Evolutionary conservation across 192 early-diverging fungal species (phyloP), one percentile per base, ranked within the genome.

Genomic region (Dimargaris cristalligena): DNA sequence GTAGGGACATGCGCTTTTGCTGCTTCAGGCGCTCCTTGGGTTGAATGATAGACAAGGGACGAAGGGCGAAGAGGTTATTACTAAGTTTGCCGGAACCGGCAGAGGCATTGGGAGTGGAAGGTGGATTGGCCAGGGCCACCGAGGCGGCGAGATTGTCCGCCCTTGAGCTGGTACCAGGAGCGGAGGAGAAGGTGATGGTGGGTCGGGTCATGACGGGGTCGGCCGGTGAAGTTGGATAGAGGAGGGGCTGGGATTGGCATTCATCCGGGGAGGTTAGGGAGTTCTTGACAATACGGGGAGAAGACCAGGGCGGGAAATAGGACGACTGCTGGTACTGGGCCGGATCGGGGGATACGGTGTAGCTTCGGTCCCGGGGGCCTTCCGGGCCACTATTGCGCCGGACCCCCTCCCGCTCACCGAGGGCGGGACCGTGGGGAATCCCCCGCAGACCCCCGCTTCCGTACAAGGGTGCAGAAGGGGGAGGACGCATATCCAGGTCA

Each of bases 1-100:
- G 55, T 10, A 57, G 34, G 9, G 55, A 57, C 55, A 57, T 57
- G 34, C 55, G 55, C 34, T 57, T 57, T n/a, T 57, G 55, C 35
- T 57, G 55, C 35, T 34, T 31, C 14, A 57, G 23, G 0, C 34
- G 55, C 55, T 57, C 55, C 33, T 57, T 57, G 33, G 55, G 55
- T 26, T 57, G 55, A 22, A 57, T 38, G 34, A 57, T 34, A 18
- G 55, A 57, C 22, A 23, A n/a, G 13, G 55, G 33, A 16, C 55
- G 55, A 41, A 41, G 38, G 38, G 38, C 38, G 8, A 16, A 41
- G 38, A 16, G 8, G 16, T 6, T 6, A 10, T 41, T 41, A 41
- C 38, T 16, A 41, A n/a, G n/a, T n/a, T n/a, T n/a, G n/a, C n/a
- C n/a, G n/a, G n/a, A n/a, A n/a, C n/a, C n/a, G n/a, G n/a, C n/a